These are phyloP conservation scores for Aspergillus ellipticus DNA, from an alignment of 495 filamentous ascomycete species.

Conservation along the genomic window DNA sequence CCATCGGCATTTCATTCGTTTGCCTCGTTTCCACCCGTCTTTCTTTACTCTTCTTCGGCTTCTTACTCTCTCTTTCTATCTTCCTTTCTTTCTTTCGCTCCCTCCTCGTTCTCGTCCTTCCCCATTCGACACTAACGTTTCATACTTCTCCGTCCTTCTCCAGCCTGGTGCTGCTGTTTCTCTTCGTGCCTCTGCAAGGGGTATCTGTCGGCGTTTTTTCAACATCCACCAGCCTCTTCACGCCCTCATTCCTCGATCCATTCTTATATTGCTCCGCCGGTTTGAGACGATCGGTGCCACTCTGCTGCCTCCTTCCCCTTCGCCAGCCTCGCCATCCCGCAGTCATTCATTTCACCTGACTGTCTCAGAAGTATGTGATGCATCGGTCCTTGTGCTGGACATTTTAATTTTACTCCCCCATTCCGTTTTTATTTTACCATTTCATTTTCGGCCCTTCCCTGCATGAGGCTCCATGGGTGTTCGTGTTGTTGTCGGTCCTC, in stretches of 20 bases:
- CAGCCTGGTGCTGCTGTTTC: slow-evolving; percentile 39
- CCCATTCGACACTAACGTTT: slow-evolving; percentile 14
- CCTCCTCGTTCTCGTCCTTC: neutral
- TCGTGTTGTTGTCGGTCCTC: slow-evolving; percentile 12
- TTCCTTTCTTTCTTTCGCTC: slow-evolving; percentile 23
- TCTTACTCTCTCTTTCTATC: slow-evolving; percentile 23
- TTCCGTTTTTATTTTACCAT: neutral
- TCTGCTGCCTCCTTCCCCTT: neutral
- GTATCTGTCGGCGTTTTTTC: slow-evolving; percentile 14
- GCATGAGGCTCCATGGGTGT: neutral
- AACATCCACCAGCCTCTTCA: slow-evolving; percentile 16
- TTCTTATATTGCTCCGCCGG: slow-evolving; percentile 12
- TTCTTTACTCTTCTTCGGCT: slow-evolving; percentile 16
- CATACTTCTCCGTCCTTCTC: slow-evolving; percentile 16
- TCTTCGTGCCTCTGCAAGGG: slow-evolving; percentile 26
- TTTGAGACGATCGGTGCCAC: slow-evolving; percentile 11
- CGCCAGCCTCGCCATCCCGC: slow-evolving; percentile 12
- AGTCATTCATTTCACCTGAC: slow-evolving; percentile 8
- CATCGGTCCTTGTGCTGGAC: slow-evolving; percentile 2
- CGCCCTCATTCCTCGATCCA: slow-evolving; percentile 14
- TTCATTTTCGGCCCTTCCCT: neutral
- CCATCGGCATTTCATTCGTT: slow-evolving; percentile 17
- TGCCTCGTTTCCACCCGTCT: neutral
- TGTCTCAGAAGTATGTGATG: slow-evolving; percentile 9
- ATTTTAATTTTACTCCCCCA: neutral